A percentile compares a stretch with the other conserved stretches of the same genome.
Conservation (phyloP, 2,329 filamentous ascomycete genomes). For the Pezicula neosporulosa region DNA sequence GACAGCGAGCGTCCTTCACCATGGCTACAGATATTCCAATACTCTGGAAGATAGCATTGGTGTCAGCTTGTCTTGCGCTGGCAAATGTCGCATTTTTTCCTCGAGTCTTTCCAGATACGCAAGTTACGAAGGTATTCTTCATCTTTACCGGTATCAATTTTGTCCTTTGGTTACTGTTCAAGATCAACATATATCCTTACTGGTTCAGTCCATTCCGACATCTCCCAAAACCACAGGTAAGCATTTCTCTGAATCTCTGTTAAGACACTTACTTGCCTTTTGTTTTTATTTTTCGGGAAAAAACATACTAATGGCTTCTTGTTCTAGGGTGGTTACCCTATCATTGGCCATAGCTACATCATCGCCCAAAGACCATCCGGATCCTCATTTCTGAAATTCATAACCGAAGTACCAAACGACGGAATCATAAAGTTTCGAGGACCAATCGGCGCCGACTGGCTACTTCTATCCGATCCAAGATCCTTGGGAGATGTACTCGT, state of each 20-base stretch:
- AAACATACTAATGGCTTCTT: not conserved
- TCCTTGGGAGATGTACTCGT: constrained; percentile 66
- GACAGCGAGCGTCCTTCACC: not conserved
- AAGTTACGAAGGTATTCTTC: constrained; percentile 11
- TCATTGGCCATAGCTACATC: constrained; percentile 1
- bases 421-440: constrained; percentile 64
- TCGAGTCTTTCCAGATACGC: constrained; percentile 9
- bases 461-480: constrained; percentile 56
- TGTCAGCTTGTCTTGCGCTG: constrained; percentile 8
- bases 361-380: constrained; percentile 11
- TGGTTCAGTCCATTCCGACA: constrained; percentile 18
- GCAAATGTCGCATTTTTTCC: constrained; percentile 14
- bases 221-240: constrained; percentile 16
- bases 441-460: constrained; percentile 55
- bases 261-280: too few relatives aligned
- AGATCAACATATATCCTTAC: constrained; percentile 14
- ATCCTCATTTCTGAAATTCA: constrained; percentile 27
- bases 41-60: constrained; percentile 4
- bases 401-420: constrained; percentile 57
- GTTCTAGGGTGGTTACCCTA: constrained; percentile 2
- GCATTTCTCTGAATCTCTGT: not conserved
- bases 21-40: constrained; percentile 6
- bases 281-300: not conserved
- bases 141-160: constrained; percentile 6
- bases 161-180: constrained; percentile 13